phyloP scores from a whole-genome alignment of 106 monocot genomes.

The Xerophyta viscosa region DNA sequence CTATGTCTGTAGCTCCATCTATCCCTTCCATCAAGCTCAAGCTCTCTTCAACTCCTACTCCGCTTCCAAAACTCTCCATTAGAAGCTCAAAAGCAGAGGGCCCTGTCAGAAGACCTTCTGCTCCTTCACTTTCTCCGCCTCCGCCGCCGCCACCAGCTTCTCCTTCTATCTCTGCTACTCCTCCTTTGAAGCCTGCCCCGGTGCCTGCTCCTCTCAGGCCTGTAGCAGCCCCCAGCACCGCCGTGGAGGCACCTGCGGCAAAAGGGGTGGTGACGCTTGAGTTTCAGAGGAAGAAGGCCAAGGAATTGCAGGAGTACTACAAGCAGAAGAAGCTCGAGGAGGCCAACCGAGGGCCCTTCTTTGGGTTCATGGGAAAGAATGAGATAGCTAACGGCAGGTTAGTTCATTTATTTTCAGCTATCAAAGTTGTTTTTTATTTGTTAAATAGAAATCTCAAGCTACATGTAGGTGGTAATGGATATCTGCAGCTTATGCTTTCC shows the following conservation, averaged over 20 bases:
- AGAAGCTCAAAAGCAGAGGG: constrained; percentile 78
- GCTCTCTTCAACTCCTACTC: constrained; percentile 17
- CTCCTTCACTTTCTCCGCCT: constrained; percentile 38
- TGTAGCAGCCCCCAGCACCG: constrained; percentile 10
- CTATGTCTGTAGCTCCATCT: constrained; percentile 56
- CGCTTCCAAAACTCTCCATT: constrained; percentile 16
- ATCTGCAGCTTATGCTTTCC: no score
- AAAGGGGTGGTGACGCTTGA: constrained; percentile 58
- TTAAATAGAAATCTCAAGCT: no score
- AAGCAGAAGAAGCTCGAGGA: constrained; percentile 88
- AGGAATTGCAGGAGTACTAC: constrained; percentile 95
- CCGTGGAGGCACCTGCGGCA: not conserved
- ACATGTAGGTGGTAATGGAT: no score
- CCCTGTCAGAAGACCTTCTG: constrained; percentile 69
- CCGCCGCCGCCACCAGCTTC: constrained; percentile 20
- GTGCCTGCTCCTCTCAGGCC: constrained; percentile 14
- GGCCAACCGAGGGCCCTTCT: constrained; percentile 67
- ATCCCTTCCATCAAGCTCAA: constrained; percentile 59
- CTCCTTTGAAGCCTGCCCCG: constrained; percentile 19
- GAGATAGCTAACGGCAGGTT: constrained; percentile 95
- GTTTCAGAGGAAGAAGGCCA: constrained; percentile 93
- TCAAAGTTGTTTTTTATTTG: no score
- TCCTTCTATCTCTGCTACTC: constrained; percentile 25
- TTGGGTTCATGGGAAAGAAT: constrained; percentile 80
- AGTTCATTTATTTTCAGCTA: not conserved